Evolutionary conservation across 2,329 filamentous ascomycete species (phyloP), one percentile per base, ranked within the genome.

Genomic region (Elsinoe ampelina): DNA sequence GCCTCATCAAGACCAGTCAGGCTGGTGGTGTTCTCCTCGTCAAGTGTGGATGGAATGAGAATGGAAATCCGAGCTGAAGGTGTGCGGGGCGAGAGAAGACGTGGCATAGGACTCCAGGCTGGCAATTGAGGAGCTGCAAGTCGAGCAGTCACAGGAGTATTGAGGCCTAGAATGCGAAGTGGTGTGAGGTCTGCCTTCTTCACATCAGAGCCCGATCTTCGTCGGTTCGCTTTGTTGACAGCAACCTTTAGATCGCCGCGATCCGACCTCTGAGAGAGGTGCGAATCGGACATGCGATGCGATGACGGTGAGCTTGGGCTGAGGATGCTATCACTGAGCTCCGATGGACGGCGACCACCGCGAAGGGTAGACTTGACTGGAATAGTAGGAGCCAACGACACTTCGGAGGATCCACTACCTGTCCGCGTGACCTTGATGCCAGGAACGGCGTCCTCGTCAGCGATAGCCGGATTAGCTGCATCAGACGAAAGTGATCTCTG

Each of bases 41-140:
- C 39, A 17, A 48, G 38, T 2, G 54, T 45, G 13, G 38, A 30
- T 6, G 54, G 54, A 38, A 47, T 56, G 22, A 56, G 41, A 19
- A 56, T 56, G 15, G 54, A 56, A 19, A 56, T 45, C 12, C 54
- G 20, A 7, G 54, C 54, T 22, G 54, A 56, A 11, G 54, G 54
- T 26, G 54, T 56, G 20, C 39, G 32, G 7, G 54, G 54, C 8
- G 54, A 47, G 13, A 45, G 15, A 2, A 56, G 41, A 10, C 39
- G 54, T 5, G 41, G 38, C 1, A 45, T 17, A 8, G 54, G 54
- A 19, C 17, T 42, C 26, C 42, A 19, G 2, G 30, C 38, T 6
- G 52, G 52, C 8, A 13, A 67, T 63, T 3, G 75, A 72, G 58
- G 52, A 26, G 52, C 39, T 26, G 19, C 32, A 12, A 55, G 20